A percentile compares a stretch with the other conserved stretches of the same genome.
Conservation (phyloP, 2,329 filamentous ascomycete genomes). For the Podosphaera aphanis region DNA sequence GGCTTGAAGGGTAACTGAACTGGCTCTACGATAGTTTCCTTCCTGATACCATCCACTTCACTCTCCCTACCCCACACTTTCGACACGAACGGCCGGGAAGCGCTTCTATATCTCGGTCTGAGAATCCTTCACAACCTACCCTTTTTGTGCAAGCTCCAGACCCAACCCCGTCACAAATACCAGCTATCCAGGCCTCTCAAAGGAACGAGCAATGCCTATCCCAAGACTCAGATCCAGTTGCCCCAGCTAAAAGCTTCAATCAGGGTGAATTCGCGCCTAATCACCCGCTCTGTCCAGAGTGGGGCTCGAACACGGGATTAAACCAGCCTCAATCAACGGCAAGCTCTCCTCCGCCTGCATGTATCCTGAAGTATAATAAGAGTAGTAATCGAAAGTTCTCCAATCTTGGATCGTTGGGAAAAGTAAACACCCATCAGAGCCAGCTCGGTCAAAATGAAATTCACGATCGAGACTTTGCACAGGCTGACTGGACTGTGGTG, state of each 20-base stretch:
- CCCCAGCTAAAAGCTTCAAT: slow-evolving; percentile 25
- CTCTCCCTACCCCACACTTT: slow-evolving; percentile 30
- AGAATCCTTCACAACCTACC: slow-evolving; percentile 28
- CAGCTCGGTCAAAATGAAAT: slow-evolving; percentile 32
- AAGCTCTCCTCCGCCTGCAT: slow-evolving; percentile 49
- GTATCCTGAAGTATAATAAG: slow-evolving; percentile 41
- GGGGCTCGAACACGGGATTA: slow-evolving; percentile 28
- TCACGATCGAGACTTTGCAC: slow-evolving; percentile 47
- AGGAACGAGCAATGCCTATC: slow-evolving; percentile 28
- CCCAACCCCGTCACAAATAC: slow-evolving; percentile 15
- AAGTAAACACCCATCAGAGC: slow-evolving; percentile 34
- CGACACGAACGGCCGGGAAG: slow-evolving; percentile 10
- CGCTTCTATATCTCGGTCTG: slow-evolving; percentile 20
- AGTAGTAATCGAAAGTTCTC: slow-evolving; percentile 27
- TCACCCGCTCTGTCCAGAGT: slow-evolving; percentile 53
- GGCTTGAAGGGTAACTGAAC: background rate
- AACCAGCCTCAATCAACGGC: slow-evolving; percentile 53
- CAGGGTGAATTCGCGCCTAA: slow-evolving; percentile 37
- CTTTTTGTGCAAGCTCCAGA: slow-evolving; percentile 13
- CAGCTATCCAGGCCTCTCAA: slow-evolving; percentile 17
- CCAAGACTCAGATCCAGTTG: slow-evolving; percentile 27
- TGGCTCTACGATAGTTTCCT: slow-evolving; percentile 43
- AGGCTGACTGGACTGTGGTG: slow-evolving; percentile 63
- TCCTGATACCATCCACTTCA: slow-evolving; percentile 79
- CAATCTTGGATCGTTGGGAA: slow-evolving; percentile 22